Evolutionary conservation across 805 yeast species (phyloP).

Genomic region (Wickerhamiella cacticola): DNA sequence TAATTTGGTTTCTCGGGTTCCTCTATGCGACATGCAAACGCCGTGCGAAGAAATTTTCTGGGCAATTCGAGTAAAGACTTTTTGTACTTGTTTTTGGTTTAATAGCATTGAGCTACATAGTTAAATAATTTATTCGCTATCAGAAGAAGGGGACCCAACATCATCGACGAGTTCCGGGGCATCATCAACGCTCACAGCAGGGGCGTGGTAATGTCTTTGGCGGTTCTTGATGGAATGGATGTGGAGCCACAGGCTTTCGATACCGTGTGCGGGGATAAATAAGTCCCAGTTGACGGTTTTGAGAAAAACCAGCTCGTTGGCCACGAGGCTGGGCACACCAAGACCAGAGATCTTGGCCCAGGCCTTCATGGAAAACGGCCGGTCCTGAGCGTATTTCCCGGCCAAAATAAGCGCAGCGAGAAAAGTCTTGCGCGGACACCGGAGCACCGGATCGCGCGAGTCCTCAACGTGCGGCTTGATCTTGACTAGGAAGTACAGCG

Average conservation of each 20-base stretch:
- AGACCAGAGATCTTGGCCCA: conserved; percentile 72
- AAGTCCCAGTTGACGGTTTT: conserved; percentile 44
- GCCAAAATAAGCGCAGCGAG: conserved; percentile 59
- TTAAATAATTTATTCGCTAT: conserved; percentile 1
- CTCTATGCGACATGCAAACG: no score
- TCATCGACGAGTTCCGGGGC: conserved; percentile 9
- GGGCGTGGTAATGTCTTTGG: background rate
- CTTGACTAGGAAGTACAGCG: conserved; percentile 52
- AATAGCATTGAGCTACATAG: no score
- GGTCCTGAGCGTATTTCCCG: conserved; percentile 61
- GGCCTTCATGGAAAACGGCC: conserved; percentile 51
- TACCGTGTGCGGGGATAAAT: conserved; percentile 34
- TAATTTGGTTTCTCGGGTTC: no score
- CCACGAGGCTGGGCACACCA: conserved; percentile 37
- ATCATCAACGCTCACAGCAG: background rate
- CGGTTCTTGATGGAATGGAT: background rate
- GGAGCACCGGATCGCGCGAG: conserved; percentile 13
- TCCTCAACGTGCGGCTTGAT: conserved; percentile 27
- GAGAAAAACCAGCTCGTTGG: conserved; percentile 44
- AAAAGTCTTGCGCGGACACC: conserved; percentile 55
- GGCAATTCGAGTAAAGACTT: no score
- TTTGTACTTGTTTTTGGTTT: no score
- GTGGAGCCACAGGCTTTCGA: conserved; percentile 8
- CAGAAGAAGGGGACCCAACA: conserved; percentile 1
- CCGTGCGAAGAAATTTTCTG: no score